Evolutionary conservation across 257 asterid species (phyloP), one percentile per base, ranked within the genome.

Genomic region (Rubia yunnanensis): DNA sequence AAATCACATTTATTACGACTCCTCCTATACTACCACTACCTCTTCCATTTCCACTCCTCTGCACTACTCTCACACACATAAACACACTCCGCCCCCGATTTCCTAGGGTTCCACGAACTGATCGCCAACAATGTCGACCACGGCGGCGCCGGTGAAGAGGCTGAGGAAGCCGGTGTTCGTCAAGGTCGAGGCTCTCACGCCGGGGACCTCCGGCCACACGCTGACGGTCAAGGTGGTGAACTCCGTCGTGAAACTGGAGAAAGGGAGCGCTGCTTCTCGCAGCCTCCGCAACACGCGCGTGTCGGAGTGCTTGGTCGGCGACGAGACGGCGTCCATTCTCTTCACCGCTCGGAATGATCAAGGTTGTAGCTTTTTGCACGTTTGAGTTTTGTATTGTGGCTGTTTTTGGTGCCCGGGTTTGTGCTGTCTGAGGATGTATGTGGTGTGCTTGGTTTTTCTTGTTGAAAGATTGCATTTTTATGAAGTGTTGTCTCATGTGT

Each of bases 291-390:
- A 73, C 63, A 81, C 84, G 55, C 80, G 86, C 75, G 83, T 88
- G 72, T 74, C 96, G 1, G 96, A 88, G 67, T 88, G 96, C 73
- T 82, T 88, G 55, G 82, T 88, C 58, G 96, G 88, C 1, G 96
- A 88, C 58, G 90, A 88, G n/a, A 88, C 96, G 15, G 95, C 78
- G 32, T 10, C 79, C 39, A 81, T 88, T 28, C 73, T 88, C 44
- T 86, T 88, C 81, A 86, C 96, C 27, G 87, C 96, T 27, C 92
- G 96, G 20, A 86, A 86, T 77, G 88, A 82, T 11, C 96, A 88
- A 84, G 90, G 96, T 88, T 44, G 72, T 52, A 32, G 20, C n/a
- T 58, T 32, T 27, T 2, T 48, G 48, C 48, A 39, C 17, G 14
- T 39, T 11, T 13, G 4, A 38, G 46, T 39, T 39, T 4, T 10